Conservation (phyloP, 1,284 basidiomycete species). For the Fistulinella cinereoalba region DNA sequence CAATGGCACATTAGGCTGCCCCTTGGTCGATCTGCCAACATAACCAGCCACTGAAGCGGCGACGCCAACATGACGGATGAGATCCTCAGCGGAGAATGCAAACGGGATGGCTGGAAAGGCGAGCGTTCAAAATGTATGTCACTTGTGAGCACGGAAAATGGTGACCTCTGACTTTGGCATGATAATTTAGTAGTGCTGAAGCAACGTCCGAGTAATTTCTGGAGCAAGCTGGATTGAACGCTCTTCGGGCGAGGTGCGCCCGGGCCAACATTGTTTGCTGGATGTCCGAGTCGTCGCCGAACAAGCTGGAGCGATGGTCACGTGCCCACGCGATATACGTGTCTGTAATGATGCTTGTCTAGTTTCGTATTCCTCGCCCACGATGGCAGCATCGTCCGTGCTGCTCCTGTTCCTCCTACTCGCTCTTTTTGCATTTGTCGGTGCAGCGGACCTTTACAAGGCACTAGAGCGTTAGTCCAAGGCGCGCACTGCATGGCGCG, state of each 20-base stretch:
- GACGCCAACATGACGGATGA: slow-evolving; percentile 29
- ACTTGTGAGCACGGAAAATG: not conserved
- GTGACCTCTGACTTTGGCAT: slow-evolving; percentile 47
- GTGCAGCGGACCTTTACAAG: slow-evolving; percentile 74
- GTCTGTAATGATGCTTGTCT: slow-evolving; percentile 13
- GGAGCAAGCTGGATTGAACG: not conserved
- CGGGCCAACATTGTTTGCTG: slow-evolving; percentile 20
- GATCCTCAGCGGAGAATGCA: slow-evolving; percentile 34
- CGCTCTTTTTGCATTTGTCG: slow-evolving; percentile 44
- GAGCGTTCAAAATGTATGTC: slow-evolving; percentile 11
- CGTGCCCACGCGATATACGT: slow-evolving; percentile 32
- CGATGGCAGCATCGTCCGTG: slow-evolving; percentile 32
- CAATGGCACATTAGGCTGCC: slow-evolving; percentile 16
- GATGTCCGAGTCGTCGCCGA: not conserved
- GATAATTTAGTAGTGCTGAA: slow-evolving; percentile 24
- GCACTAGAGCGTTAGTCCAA: slow-evolving; percentile 63
- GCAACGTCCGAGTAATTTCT: slow-evolving; percentile 22
- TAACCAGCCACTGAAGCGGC: slow-evolving; percentile 17
- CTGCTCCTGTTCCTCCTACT: slow-evolving; percentile 41
- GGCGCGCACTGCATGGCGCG: slow-evolving; percentile 30
- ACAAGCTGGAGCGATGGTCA: slow-evolving; percentile 11
- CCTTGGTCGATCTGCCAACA: slow-evolving; percentile 13
- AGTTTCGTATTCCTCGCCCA: not conserved
- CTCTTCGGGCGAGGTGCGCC: slow-evolving; percentile 5
- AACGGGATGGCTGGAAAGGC: slow-evolving; percentile 38